Base-by-base conservation (phyloP, 169 alveolate species). In the Condylostoma magnum region DNA sequence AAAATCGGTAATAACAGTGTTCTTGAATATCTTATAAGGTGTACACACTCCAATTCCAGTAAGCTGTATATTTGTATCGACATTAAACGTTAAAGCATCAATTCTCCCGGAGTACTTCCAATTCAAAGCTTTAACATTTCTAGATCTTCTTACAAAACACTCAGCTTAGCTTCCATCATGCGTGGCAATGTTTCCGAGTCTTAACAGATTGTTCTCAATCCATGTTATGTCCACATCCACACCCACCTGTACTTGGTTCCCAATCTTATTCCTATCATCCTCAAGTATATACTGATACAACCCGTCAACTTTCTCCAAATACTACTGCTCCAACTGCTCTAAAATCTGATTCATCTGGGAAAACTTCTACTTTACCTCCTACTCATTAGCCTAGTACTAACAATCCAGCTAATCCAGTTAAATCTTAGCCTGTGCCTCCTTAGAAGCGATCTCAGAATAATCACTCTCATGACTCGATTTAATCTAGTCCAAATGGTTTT, bases 101-200 rank as follows among this genome's bases (percentile, higher is more conserved):
- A 57, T 57, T 18, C 69, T 30, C 1, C 69, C 69, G n/a, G 69
- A 57, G 69, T 57, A 57, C 51, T 57, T 57, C 69, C 69, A 57
- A 36, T 57, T 57, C 30, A 57, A 27, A 33, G 69, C 69, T 36
- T 57, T 57, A 3, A 57, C 69, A 36, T 57, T 57, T n/a, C 69
- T 30, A 2, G 53, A 33, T 18, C 69, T 0, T 10, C 69, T 30
- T 22, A 57, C 51, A 20, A 18, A n/a, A 33, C 22, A 57, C 27
- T 57, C 69, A 12, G 31, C 53, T 6, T 52, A 3, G 0, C 31
- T 52, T 18, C 53, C 53, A 52, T 57, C 37, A 33, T 20, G 20
- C n/a, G 37, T 22, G 4, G 43, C 47, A n/a, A 57, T 57, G 27
- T 57, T 57, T 18, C 69, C 69, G n/a, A 57, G 20, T 33, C 37